These are phyloP conservation scores for Dichotomopilus funicola DNA, from an alignment of 2,329 filamentous ascomycete species.

Conservation along the genomic window DNA sequence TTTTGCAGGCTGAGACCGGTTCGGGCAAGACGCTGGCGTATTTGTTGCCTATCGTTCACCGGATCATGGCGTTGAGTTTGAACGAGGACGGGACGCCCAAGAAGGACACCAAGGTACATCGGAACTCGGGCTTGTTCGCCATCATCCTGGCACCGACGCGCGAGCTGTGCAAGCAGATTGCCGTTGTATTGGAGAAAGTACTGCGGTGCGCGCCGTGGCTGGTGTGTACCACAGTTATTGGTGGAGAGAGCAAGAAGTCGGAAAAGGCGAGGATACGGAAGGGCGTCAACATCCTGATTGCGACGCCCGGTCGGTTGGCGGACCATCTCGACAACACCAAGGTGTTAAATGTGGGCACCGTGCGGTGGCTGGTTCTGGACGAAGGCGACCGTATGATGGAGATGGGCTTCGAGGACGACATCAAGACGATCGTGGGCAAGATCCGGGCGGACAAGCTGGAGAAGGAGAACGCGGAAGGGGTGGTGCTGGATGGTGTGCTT, in stretches of 20 bases:
- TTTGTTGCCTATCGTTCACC: constrained; percentile 82
- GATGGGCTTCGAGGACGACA: constrained; percentile 89
- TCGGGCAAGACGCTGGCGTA: constrained; percentile 98
- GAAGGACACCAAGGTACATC: constrained; percentile 53
- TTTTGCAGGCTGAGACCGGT: constrained; percentile 93
- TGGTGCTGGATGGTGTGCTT: constrained; percentile 55
- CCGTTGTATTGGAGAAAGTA: constrained; percentile 75
- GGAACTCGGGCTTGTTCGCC: constrained; percentile 86
- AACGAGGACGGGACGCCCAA: constrained; percentile 38
- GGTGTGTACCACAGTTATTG: constrained; percentile 76
- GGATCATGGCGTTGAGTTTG: constrained; percentile 70
- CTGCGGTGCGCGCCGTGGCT: constrained; percentile 90
- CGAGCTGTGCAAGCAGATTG: constrained; percentile 91
- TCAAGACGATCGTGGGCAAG: constrained; percentile 77
- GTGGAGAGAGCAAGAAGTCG: constrained; percentile 63
- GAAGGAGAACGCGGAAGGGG: constrained; percentile 52
- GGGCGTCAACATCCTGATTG: constrained; percentile 90
- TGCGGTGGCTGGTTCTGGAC: constrained; percentile 89
- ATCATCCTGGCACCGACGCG: constrained; percentile 91
- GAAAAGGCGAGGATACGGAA: constrained; percentile 93
- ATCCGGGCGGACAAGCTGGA: constrained; percentile 60
- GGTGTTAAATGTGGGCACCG: constrained; percentile 77
- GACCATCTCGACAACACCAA: constrained; percentile 93
- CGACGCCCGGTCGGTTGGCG: constrained; percentile 82
- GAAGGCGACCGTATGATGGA: constrained; percentile 99